phyloP scores from a whole-genome alignment of 1,284 basidiomycete species.

The Apiotrichum laibachii region DNA sequence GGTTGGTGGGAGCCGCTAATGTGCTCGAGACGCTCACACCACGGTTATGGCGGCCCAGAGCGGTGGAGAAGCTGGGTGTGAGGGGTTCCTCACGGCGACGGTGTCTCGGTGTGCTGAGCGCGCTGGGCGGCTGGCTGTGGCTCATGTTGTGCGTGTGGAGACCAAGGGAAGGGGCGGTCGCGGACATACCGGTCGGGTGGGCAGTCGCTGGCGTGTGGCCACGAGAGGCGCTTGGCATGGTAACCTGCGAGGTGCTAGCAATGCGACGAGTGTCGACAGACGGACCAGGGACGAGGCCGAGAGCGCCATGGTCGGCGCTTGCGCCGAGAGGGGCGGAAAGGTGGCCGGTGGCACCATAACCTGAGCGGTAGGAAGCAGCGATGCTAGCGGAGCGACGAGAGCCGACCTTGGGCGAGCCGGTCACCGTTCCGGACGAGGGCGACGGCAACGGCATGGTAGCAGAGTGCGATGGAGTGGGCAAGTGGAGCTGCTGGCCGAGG shows the following conservation, averaged over 20 bases:
- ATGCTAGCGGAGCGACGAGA: conserved; percentile 16
- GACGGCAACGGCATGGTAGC: conserved; percentile 3
- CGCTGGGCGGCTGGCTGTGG: conserved; percentile 6
- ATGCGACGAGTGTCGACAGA: conserved; percentile 17
- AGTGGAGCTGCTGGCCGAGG: conserved; percentile 8
- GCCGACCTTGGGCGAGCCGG: conserved; percentile 6
- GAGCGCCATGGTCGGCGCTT: neutral
- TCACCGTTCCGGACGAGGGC: neutral
- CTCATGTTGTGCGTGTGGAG: conserved; percentile 1
- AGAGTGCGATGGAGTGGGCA: conserved; percentile 8
- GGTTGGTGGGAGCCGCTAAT: conserved; percentile 1
- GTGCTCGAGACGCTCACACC: conserved; percentile 9
- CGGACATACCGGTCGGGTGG: neutral
- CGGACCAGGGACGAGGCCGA: conserved; percentile 6
- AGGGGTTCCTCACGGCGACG: neutral
- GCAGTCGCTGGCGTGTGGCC: neutral
- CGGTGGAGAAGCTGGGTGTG: neutral
- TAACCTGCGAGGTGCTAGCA: conserved; percentile 9
- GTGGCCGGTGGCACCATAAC: conserved; percentile 11
- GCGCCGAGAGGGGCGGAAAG: neutral
- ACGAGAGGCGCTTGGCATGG: neutral
- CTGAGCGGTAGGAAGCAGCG: conserved; percentile 5
- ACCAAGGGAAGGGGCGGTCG: neutral
- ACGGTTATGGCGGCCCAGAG: conserved; percentile 10
- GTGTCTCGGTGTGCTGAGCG: conserved; percentile 6